phyloP scores from a whole-genome alignment of 176 grass and related monocot genomes.

The Musa beccarii region DNA sequence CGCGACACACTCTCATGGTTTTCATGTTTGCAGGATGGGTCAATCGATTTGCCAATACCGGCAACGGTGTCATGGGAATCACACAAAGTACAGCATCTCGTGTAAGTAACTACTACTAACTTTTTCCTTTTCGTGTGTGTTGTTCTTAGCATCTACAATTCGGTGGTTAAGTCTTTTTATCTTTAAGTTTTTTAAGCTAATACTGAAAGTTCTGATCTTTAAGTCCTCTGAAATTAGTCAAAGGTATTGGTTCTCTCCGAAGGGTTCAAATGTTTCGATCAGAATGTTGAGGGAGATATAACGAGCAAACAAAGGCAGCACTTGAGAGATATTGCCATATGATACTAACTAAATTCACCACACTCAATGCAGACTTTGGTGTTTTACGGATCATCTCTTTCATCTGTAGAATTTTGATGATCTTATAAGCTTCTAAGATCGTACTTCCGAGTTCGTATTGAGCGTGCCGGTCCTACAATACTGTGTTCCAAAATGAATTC shows the following conservation, averaged over 20 bases:
- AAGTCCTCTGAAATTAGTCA: too few relatives aligned
- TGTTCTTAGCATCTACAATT: too few relatives aligned
- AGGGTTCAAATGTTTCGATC: too few relatives aligned
- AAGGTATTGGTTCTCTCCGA: too few relatives aligned
- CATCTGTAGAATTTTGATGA: too few relatives aligned
- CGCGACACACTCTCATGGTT: neutral
- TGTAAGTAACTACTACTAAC: conserved; percentile 14
- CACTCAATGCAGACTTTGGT: neutral
- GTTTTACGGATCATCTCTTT: neutral
- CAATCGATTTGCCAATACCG: conserved; percentile 94
- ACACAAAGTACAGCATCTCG: conserved; percentile 76
- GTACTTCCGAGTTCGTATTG: too few relatives aligned
- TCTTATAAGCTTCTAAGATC: too few relatives aligned
- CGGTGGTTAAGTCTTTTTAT: too few relatives aligned
- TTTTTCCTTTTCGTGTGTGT: too few relatives aligned
- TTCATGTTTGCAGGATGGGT: conserved; percentile 66
- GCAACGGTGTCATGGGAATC: conserved; percentile 75
- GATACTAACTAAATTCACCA: neutral
- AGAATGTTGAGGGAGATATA: neutral
- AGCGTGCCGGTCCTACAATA: neutral
- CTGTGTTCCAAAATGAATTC: neutral
- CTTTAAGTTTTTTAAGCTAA: too few relatives aligned
- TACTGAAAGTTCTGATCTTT: too few relatives aligned
- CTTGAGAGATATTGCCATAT: neutral
- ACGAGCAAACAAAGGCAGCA: neutral